Evolutionary conservation across 176 grass and related monocot genomes (phyloP).

Genomic region (Panicum miliaceum): DNA sequence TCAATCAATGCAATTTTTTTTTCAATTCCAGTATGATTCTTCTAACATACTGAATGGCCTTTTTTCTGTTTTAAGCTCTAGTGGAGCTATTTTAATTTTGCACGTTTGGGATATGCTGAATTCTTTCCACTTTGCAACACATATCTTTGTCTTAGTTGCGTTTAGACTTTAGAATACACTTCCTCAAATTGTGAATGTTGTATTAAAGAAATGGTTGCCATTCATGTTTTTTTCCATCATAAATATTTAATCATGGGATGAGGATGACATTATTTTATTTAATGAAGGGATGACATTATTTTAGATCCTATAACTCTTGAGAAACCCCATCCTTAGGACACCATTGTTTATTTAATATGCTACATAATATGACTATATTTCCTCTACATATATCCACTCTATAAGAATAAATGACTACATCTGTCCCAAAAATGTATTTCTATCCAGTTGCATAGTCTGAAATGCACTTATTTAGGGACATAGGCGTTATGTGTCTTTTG

Average conservation of each 20-base stretch:
- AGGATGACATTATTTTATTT: not conserved
- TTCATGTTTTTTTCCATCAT: constrained; percentile 3
- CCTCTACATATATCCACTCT: not conserved
- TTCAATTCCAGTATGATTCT: not conserved
- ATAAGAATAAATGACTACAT: not conserved
- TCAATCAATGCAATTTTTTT: constrained; percentile 1
- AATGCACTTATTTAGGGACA: too few species aligned
- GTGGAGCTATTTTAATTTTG: not conserved
- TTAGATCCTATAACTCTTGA: not conserved
- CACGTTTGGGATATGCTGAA: not conserved
- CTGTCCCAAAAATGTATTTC: too few species aligned
- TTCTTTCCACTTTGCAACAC: not conserved
- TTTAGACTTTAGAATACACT: constrained; percentile 7
- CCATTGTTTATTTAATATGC: constrained; percentile 12
- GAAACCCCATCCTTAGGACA: not conserved
- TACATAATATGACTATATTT: constrained; percentile 1
- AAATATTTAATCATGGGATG: constrained; percentile 1
- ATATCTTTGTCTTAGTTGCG: not conserved
- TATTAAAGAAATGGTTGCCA: not conserved
- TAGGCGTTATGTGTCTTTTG: not conserved
- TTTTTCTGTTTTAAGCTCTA: not conserved
- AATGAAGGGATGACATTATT: not conserved
- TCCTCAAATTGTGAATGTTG: not conserved
- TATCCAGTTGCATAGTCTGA: too few species aligned
- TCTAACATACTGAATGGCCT: not conserved